These are phyloP conservation scores for Ogataea allantospora DNA, from an alignment of 805 yeast genomes.

Conservation along the genomic window DNA sequence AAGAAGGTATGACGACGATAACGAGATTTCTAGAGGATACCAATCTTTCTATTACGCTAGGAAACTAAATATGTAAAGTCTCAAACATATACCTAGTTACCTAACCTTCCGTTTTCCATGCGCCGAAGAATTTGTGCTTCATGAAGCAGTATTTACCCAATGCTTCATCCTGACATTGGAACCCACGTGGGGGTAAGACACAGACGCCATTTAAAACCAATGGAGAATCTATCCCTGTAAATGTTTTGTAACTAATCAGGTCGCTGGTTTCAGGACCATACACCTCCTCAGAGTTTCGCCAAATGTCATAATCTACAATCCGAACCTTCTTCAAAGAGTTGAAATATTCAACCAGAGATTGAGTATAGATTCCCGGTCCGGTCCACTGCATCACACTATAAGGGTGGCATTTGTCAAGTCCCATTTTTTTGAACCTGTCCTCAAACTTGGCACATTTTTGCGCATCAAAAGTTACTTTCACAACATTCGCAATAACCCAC, in stretches of 20 bases:
- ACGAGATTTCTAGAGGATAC: slow-evolving; percentile 14
- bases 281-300: slow-evolving; percentile 10
- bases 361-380: slow-evolving; percentile 53
- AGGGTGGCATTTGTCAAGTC: slow-evolving; percentile 35
- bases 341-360: slow-evolving; percentile 43
- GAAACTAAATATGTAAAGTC: not conserved
- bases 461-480: slow-evolving; percentile 41
- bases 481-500: slow-evolving; percentile 46
- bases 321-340: slow-evolving; percentile 27
- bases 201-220: slow-evolving; percentile 19
- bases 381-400: slow-evolving; percentile 48
- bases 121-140: slow-evolving; percentile 19
- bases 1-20: slow-evolving; percentile 4
- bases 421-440: slow-evolving; percentile 17
- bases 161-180: slow-evolving; percentile 25
- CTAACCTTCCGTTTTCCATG: slow-evolving; percentile 18
- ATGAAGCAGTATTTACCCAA: slow-evolving; percentile 25
- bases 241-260: slow-evolving; percentile 16
- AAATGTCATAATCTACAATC: slow-evolving; percentile 12
- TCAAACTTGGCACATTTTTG: slow-evolving; percentile 30
- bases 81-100: not conserved
- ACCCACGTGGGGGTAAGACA: slow-evolving; percentile 17
- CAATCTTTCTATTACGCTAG: slow-evolving; percentile 20
- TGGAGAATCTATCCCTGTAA: slow-evolving; percentile 22
- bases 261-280: slow-evolving; percentile 15